These are phyloP conservation scores for Neopestalotiopsis sp. DNA, from an alignment of 2,329 filamentous ascomycete species.

Conservation along the genomic window DNA sequence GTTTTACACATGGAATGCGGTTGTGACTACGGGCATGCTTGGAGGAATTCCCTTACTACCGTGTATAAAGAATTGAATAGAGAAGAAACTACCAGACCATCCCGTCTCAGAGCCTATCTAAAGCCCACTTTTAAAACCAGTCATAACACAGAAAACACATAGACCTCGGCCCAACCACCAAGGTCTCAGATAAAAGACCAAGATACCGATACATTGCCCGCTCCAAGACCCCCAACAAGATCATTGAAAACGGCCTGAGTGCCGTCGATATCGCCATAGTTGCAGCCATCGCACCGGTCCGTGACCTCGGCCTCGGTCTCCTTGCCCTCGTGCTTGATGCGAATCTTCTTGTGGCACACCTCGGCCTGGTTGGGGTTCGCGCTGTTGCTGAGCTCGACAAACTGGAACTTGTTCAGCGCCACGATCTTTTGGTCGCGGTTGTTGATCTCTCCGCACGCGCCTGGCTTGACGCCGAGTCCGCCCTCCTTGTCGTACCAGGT, in stretches of 20 bases:
- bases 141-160: no score
- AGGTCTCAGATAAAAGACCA: not conserved
- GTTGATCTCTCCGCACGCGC: conserved; percentile 9
- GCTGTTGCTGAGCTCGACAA: conserved; percentile 5
- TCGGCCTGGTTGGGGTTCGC: conserved; percentile 6
- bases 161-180: not conserved
- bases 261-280: conserved; percentile 6
- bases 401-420: conserved; percentile 10
- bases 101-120: no score
- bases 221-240: conserved; percentile 5
- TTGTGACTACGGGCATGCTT: no score
- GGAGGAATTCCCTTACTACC: no score
- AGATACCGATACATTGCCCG: conserved; percentile 3
- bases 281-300: not conserved
- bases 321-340: conserved; percentile 2
- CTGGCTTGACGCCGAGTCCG: not conserved
- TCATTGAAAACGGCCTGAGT: conserved; percentile 13
- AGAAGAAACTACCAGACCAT: no score
- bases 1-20: no score
- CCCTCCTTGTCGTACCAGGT: conserved; percentile 13
- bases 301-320: not conserved
- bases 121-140: no score
- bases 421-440: conserved; percentile 7
- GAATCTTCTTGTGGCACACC: conserved; percentile 4
- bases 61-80: no score